These are phyloP conservation scores for Termitomyces sp. DNA, from an alignment of 768 basidiomycete genomes.

Conservation along the genomic window DNA sequence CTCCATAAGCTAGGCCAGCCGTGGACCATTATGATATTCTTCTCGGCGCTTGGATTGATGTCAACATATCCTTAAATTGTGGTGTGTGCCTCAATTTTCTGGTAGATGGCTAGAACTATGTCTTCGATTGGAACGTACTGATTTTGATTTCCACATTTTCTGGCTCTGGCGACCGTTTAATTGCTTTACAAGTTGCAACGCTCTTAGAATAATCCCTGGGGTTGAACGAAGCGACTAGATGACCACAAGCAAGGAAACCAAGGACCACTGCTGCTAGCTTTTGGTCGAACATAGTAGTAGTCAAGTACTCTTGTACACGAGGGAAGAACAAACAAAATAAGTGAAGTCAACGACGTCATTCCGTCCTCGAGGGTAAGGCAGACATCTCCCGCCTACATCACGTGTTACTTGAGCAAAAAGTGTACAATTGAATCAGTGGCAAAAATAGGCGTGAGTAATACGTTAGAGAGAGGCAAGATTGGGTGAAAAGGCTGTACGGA, in stretches of 20 bases:
- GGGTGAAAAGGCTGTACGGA: neutral
- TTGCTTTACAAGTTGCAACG: slow-evolving; percentile 34
- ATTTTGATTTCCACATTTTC: slow-evolving; percentile 37
- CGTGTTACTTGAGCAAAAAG: no score
- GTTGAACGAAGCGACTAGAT: slow-evolving; percentile 24
- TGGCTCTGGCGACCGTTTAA: slow-evolving; percentile 27
- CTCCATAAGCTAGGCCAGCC: slow-evolving; percentile 81
- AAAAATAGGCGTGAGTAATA: no score
- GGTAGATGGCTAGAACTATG: neutral
- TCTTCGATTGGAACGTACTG: slow-evolving; percentile 26
- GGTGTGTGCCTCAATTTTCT: neutral
- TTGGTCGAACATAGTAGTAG: neutral
- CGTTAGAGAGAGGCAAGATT: neutral
- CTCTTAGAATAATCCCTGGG: slow-evolving; percentile 30
- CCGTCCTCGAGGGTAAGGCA: no score
- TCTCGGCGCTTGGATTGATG: slow-evolving; percentile 47
- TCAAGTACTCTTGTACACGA: neutral
- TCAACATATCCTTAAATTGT: slow-evolving; percentile 52
- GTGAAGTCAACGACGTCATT: neutral
- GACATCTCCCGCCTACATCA: neutral
- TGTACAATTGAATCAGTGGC: no score
- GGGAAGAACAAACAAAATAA: no score
- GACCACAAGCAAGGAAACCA: neutral
- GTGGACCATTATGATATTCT: slow-evolving; percentile 63
- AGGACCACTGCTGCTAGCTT: neutral